Percentiles rank a stretch among this genome's conserved stretches.
Evolutionary conservation across 2,329 filamentous ascomycete genomes (phyloP).

Genomic region (Leptodontidium sp.): DNA sequence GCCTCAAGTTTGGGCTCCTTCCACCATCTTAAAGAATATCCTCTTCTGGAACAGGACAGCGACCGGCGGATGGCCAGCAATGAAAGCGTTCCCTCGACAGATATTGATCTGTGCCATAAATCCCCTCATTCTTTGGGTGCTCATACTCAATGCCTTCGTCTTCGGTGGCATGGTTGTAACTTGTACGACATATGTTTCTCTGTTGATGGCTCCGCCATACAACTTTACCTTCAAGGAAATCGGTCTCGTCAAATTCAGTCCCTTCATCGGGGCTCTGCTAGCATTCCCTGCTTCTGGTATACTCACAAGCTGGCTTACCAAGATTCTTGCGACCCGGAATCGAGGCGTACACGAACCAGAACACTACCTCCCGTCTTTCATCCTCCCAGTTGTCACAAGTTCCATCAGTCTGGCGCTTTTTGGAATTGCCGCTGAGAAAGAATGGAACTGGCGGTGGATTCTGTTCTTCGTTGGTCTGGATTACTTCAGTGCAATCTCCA

Average conservation of each 20-base stretch:
- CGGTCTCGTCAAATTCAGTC: constrained; percentile 25
- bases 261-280: constrained; percentile 27
- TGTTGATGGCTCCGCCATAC: constrained; percentile 28
- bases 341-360: constrained; percentile 33
- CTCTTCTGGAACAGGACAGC: constrained; percentile 9
- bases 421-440: constrained; percentile 22
- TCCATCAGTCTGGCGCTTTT: constrained; percentile 24
- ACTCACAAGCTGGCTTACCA: constrained; percentile 7
- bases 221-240: constrained; percentile 25
- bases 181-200: constrained; percentile 20
- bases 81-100: constrained; percentile 24
- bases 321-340: constrained; percentile 26
- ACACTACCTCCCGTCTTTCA: constrained; percentile 34
- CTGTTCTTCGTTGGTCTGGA: constrained; percentile 28
- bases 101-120: constrained; percentile 54
- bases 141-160: constrained; percentile 29
- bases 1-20: neutral
- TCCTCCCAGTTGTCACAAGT: constrained; percentile 32
- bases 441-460: constrained; percentile 25
- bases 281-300: constrained; percentile 26
- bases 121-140: constrained; percentile 57
- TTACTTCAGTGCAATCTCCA: constrained; percentile 26
- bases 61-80: constrained; percentile 23
- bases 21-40: constrained; percentile 12
- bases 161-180: constrained; percentile 31